phyloP scores from a whole-genome alignment of 169 alveolate genomes.

The Babesia bovis region DNA sequence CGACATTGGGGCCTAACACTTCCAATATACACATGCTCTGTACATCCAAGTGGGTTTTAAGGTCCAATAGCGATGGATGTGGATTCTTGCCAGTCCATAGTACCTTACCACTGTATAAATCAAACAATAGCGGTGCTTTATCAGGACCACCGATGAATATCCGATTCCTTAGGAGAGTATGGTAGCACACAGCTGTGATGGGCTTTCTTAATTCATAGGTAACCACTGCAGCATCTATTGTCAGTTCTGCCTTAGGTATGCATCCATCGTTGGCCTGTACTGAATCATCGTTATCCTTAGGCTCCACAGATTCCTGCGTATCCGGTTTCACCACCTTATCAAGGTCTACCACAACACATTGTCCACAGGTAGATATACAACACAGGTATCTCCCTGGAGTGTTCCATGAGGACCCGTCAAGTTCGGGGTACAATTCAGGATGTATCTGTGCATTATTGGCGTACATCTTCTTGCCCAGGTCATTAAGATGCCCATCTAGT shows the following conservation, averaged over 20 bases:
- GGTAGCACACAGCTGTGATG: conserved; percentile 51
- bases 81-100: conserved; percentile 72
- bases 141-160: conserved; percentile 70
- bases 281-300: background rate
- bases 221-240: background rate
- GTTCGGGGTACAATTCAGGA: conserved; percentile 32
- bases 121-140: conserved; percentile 67
- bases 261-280: background rate
- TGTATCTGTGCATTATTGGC: background rate
- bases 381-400: conserved; percentile 10
- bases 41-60: conserved; percentile 65
- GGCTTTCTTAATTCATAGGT: conserved; percentile 69
- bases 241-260: no score
- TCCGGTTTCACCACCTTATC: background rate
- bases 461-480: conserved; percentile 17
- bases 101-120: conserved; percentile 64
- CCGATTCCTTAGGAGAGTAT: conserved; percentile 66
- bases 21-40: conserved; percentile 63
- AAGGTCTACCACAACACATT: conserved; percentile 30
- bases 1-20: conserved; percentile 64
- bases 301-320: background rate
- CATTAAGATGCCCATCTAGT: conserved; percentile 8
- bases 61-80: conserved; percentile 66
- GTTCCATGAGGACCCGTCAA: background rate
- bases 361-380: conserved; percentile 39